These are phyloP conservation scores for Centella asiatica DNA, from an alignment of 129 eudicot genomes.

Conservation along the genomic window DNA sequence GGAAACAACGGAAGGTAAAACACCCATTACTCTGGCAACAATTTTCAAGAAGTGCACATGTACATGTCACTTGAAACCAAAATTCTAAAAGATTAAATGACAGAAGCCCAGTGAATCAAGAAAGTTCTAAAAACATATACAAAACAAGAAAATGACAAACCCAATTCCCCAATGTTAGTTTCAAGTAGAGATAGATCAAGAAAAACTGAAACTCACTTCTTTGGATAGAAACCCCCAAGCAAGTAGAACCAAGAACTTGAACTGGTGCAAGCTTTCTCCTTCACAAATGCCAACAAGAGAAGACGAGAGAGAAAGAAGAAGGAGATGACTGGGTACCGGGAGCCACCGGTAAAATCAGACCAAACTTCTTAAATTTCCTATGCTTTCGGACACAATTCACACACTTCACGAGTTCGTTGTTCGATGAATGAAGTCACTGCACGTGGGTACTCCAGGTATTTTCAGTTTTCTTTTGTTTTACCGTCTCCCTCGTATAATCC, in stretches of 20 bases:
- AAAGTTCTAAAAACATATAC: neutral
- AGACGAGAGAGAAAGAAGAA: slow-evolving; percentile 9
- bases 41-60: neutral
- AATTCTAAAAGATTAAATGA: neutral
- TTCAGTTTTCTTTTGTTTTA: no score
- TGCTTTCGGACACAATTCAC: no score
- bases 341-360: slow-evolving; percentile 34
- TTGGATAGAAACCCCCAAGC: neutral
- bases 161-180: neutral
- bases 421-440: no score
- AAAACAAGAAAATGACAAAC: neutral
- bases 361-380: neutral
- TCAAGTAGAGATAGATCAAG: slow-evolving; percentile 3
- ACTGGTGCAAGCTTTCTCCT: neutral
- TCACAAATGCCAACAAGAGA: slow-evolving; percentile 15
- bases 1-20: no score
- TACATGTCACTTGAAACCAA: neutral
- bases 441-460: no score
- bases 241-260: neutral
- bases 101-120: slow-evolving; percentile 3
- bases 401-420: no score
- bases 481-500: no score
- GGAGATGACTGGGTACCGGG: slow-evolving; percentile 30
- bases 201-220: slow-evolving; percentile 24
- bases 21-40: neutral